A percentile compares a stretch with the other conserved stretches of the same genome.
These are phyloP conservation scores for Lathyrus sativus DNA, from an alignment of 306 rosid genomes.

Conservation along the genomic window DNA sequence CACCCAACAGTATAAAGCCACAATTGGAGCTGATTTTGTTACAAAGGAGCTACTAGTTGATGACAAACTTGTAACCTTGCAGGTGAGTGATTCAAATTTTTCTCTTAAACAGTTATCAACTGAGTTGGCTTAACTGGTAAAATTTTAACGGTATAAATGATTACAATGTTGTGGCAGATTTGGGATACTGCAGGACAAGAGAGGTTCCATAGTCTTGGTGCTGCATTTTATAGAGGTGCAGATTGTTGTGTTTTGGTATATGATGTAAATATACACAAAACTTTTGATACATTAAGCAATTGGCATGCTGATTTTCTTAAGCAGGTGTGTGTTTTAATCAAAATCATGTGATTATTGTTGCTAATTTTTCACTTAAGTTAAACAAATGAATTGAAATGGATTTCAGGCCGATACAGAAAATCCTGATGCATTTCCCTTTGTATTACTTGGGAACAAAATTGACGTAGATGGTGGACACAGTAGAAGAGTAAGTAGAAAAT, in stretches of 20 bases:
- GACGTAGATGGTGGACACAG: conserved; percentile 67
- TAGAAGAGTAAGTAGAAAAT: conserved; percentile 56
- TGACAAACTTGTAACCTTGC: conserved; percentile 76
- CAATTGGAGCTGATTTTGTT: conserved; percentile 96
- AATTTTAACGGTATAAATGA: background rate
- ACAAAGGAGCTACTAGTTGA: conserved; percentile 86
- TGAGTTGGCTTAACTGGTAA: no score
- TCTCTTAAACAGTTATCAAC: background rate
- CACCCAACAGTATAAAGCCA: conserved; percentile 76
- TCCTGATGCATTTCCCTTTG: conserved; percentile 69
- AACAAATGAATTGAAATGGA: background rate
- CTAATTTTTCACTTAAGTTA: background rate
- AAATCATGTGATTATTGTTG: background rate
- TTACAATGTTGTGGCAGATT: conserved; percentile 51
- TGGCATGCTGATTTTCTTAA: conserved; percentile 89
- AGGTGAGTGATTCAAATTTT: conserved; percentile 50
- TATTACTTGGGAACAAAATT: conserved; percentile 79
- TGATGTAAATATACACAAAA: conserved; percentile 65
- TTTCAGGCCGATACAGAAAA: conserved; percentile 63
- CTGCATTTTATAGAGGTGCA: conserved; percentile 89
- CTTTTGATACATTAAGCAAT: conserved; percentile 74
- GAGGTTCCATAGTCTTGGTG: conserved; percentile 81
- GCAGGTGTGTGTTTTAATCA: conserved; percentile 53
- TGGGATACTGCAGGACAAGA: conserved; percentile 99
- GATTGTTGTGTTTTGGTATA: conserved; percentile 93